These are phyloP conservation scores for Scedosporium boydii DNA, from an alignment of 2,329 filamentous ascomycete species.

Conservation along the genomic window DNA sequence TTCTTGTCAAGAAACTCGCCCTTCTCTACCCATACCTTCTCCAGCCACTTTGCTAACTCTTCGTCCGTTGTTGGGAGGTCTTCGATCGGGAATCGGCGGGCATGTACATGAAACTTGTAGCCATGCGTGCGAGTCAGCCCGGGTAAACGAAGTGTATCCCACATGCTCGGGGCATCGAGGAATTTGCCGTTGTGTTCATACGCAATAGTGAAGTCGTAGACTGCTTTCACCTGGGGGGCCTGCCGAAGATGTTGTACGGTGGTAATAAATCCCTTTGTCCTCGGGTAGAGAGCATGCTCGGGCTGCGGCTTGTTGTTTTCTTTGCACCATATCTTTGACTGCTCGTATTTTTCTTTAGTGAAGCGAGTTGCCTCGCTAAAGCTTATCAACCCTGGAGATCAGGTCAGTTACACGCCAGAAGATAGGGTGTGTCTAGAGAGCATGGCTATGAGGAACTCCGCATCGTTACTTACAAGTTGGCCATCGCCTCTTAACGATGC, in stretches of 20 bases:
- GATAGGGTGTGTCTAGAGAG: neutral
- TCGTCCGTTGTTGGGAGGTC: constrained; percentile 37
- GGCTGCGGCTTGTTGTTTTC: constrained; percentile 39
- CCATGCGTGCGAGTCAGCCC: constrained; percentile 26
- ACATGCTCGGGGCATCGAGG: constrained; percentile 39
- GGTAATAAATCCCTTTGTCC: constrained; percentile 51
- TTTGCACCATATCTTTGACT: constrained; percentile 42
- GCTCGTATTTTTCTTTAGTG: constrained; percentile 40
- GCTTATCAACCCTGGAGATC: constrained; percentile 46
- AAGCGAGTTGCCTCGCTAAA: constrained; percentile 56
- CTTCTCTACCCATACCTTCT: constrained; percentile 43
- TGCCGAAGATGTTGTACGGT: constrained; percentile 45
- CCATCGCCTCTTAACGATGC: constrained; percentile 40
- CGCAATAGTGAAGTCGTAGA: constrained; percentile 47
- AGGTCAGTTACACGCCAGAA: neutral
- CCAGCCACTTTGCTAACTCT: constrained; percentile 40
- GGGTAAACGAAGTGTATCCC: constrained; percentile 37
- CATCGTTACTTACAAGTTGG: constrained; percentile 42
- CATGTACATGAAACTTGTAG: constrained; percentile 41
- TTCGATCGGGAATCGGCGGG: constrained; percentile 36
- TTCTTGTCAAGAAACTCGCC: constrained; percentile 38
- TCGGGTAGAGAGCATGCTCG: constrained; percentile 48
- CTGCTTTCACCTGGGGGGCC: constrained; percentile 39
- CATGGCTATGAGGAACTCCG: too few relatives aligned
- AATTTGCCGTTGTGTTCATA: constrained; percentile 36